Conservation (phyloP, 768 basidiomycete genomes). For the Cubamyces sp. region DNA sequence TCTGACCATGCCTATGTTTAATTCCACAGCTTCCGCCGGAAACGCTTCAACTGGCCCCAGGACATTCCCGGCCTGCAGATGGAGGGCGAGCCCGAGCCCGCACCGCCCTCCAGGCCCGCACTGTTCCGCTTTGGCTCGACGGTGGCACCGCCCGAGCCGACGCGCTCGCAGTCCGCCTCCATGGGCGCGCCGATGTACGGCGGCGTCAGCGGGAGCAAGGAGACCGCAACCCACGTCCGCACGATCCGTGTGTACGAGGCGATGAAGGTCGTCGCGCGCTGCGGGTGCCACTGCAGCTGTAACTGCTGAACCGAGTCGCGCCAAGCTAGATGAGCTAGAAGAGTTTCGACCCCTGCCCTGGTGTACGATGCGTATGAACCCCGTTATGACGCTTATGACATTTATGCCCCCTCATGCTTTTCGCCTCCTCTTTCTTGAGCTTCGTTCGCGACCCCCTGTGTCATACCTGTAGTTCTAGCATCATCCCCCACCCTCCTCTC, state of each 20-base stretch:
- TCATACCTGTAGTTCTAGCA: background rate
- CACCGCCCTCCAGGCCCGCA: slow-evolving; percentile 8
- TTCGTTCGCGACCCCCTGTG: background rate
- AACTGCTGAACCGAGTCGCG: background rate
- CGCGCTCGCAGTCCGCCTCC: slow-evolving; percentile 3
- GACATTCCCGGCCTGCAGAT: slow-evolving; percentile 37
- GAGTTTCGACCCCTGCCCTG: background rate
- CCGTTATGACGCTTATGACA: slow-evolving; percentile 13
- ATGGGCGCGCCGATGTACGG: slow-evolving; percentile 10
- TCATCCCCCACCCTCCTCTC: background rate
- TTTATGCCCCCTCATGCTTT: slow-evolving; percentile 3
- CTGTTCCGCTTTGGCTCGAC: slow-evolving; percentile 10
- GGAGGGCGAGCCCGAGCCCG: slow-evolving; percentile 16
- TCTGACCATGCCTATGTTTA: background rate
- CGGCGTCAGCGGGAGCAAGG: slow-evolving; percentile 11
- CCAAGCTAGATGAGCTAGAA: background rate
- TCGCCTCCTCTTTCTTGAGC: slow-evolving; percentile 1
- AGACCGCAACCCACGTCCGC: slow-evolving; percentile 25
- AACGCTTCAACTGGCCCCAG: slow-evolving; percentile 70
- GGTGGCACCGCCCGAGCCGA: background rate
- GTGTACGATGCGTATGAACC: background rate
- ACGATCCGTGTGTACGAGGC: slow-evolving; percentile 30
- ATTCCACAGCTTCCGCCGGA: slow-evolving; percentile 59
- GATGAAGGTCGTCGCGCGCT: slow-evolving; percentile 20
- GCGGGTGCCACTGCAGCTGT: slow-evolving; percentile 3